phyloP scores from a whole-genome alignment of 805 yeast genomes.

The Metschnikowia orientalis region DNA sequence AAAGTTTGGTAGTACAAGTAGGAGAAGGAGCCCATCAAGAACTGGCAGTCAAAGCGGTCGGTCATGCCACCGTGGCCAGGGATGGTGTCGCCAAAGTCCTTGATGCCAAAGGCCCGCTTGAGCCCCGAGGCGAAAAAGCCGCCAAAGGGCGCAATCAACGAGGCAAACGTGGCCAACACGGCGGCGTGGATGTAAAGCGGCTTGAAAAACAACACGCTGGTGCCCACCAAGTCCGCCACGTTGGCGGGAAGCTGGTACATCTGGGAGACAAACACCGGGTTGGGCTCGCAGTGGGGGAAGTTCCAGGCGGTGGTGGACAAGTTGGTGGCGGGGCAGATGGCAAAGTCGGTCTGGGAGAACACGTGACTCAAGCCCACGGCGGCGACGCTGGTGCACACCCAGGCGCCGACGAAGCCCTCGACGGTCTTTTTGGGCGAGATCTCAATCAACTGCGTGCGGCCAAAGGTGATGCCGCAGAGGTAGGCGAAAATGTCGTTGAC shows the following conservation, averaged over 20 bases:
- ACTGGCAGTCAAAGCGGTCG: slow-evolving; percentile 96
- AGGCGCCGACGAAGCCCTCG: slow-evolving; percentile 96
- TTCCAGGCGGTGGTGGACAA: slow-evolving; percentile 59
- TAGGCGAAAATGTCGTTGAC: slow-evolving; percentile 96
- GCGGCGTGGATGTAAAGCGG: slow-evolving; percentile 91
- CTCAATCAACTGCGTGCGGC: slow-evolving; percentile 84
- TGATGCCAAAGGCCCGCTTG: slow-evolving; percentile 91
- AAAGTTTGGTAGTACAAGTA: slow-evolving; percentile 92
- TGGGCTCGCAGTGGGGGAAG: slow-evolving; percentile 69
- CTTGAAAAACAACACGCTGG: slow-evolving; percentile 56
- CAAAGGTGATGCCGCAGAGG: slow-evolving; percentile 94
- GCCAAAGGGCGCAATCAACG: slow-evolving; percentile 96
- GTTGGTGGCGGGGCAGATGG: slow-evolving; percentile 83
- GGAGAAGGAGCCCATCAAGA: slow-evolving; percentile 93
- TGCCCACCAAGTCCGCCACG: slow-evolving; percentile 45
- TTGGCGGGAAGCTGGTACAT: slow-evolving; percentile 70
- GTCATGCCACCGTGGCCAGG: slow-evolving; percentile 99
- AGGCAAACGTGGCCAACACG: slow-evolving; percentile 87
- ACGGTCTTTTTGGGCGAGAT: slow-evolving; percentile 97
- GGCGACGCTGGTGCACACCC: slow-evolving; percentile 84
- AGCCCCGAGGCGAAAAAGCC: slow-evolving; percentile 98
- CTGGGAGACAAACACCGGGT: slow-evolving; percentile 86
- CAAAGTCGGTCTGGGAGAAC: slow-evolving; percentile 61
- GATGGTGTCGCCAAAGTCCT: slow-evolving; percentile 96
- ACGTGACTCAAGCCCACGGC: slow-evolving; percentile 63